Evolutionary conservation across 495 filamentous ascomycete species (phyloP).

Genomic region (Bryoglossum gracile): DNA sequence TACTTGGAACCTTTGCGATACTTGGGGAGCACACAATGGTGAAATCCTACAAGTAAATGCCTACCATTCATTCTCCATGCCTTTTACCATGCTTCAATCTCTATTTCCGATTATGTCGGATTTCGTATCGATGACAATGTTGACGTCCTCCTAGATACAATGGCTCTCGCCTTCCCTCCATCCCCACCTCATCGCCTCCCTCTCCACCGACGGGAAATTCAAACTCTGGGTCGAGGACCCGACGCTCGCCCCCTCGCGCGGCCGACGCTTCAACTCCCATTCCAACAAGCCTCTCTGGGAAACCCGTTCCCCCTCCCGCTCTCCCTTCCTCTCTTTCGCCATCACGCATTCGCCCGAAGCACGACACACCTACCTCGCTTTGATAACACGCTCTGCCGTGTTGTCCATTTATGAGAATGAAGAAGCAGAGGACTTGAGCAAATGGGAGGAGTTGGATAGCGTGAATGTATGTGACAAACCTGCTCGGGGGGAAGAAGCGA

Average conservation of each 20-base stretch:
- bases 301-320: constrained; percentile 42
- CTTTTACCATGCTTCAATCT: no score
- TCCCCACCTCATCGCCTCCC: constrained; percentile 51
- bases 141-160: no score
- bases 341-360: constrained; percentile 65
- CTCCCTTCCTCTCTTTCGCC: constrained; percentile 69
- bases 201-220: constrained; percentile 80
- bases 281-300: constrained; percentile 28
- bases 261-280: constrained; percentile 63
- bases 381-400: constrained; percentile 72
- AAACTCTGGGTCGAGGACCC: constrained; percentile 88
- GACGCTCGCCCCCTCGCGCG: constrained; percentile 58
- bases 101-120: no score
- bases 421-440: constrained; percentile 70
- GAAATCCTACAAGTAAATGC: constrained; percentile 77
- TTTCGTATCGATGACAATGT: no score
- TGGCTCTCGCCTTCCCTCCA: constrained; percentile 59
- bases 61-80: neutral
- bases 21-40: constrained; percentile 84
- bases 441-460: constrained; percentile 67
- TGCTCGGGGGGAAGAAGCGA: constrained; percentile 70
- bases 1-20: constrained; percentile 73
- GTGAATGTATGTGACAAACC: constrained; percentile 54
- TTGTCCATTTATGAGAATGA: constrained; percentile 80
- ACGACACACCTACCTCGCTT: constrained; percentile 70